Conservation (phyloP, 2,329 filamentous ascomycete species). For the Xylaria digitata region DNA sequence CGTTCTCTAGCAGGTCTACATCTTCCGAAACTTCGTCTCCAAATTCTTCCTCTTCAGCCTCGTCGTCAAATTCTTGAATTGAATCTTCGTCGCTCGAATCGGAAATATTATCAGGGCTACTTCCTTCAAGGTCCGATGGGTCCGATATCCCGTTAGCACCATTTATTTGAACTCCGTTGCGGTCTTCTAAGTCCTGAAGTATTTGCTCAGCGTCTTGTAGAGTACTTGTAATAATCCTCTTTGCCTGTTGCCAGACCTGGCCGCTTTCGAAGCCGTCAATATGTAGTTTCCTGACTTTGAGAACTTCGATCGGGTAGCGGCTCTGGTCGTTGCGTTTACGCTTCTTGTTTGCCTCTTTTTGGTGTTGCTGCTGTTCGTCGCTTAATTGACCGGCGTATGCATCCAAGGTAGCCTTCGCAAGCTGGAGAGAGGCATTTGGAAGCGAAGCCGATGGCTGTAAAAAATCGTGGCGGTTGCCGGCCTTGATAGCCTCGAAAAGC, state of each 20-base stretch:
- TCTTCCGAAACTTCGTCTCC: constrained; percentile 50
- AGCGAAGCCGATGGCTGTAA: constrained; percentile 77
- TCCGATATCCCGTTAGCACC: constrained; percentile 54
- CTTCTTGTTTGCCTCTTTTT: constrained; percentile 78
- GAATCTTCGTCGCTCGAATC: constrained; percentile 49
- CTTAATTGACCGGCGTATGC: constrained; percentile 79
- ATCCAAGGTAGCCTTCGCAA: constrained; percentile 85
- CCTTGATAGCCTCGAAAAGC: constrained; percentile 67
- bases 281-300: constrained; percentile 86
- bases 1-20: constrained; percentile 39
- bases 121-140: constrained; percentile 48
- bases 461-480: constrained; percentile 76
- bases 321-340: constrained; percentile 71
- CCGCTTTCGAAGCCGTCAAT: constrained; percentile 86
- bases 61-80: constrained; percentile 10
- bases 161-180: constrained; percentile 65
- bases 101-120: constrained; percentile 42
- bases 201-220: constrained; percentile 61
- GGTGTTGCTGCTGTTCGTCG: constrained; percentile 75
- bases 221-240: constrained; percentile 76
- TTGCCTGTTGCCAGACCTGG: constrained; percentile 95
- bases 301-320: constrained; percentile 60
- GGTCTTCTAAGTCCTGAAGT: constrained; percentile 62
- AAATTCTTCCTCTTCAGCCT: constrained; percentile 25
- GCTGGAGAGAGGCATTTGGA: constrained; percentile 74